Evolutionary conservation across 2,329 filamentous ascomycete genomes (phyloP), one percentile per base, ranked within the genome.

Genomic region (Shiraia sp.): DNA sequence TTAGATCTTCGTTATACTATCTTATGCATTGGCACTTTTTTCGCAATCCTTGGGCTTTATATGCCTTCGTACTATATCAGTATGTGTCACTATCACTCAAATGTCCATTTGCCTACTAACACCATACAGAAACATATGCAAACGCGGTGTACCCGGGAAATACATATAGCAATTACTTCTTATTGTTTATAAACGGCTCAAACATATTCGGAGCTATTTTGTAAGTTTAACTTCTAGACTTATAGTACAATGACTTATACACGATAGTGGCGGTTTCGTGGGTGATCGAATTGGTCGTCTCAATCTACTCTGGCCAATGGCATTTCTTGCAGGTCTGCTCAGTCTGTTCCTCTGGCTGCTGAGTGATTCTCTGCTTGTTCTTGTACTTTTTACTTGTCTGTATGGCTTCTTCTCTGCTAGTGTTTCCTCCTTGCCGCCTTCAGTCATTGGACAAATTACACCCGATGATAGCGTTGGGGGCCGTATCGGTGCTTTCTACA

Each of bases 341-440:
- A 72, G 75, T 10, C 66, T 83, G 0, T 77, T 74, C 1, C 68
- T 87, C 4, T 84, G 81, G 81, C 68, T 82, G 4, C 75, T 61
- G 2, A 52, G 56, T 5, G 32, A 44, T 3, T 72, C 72, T 26
- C 78, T 82, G 8, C 76, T 77, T 0, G 76, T 79, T 1, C 79
- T 85, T 43, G 76, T 88, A 35, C 73, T 82, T 25, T 89, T 87
- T 63, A 76, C 79, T 10, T 73, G 78, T n/a, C 66, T 88, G 6
- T 90, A 86, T 52, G 87, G 86, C 13, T 87, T 89, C 61, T 77
- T 77, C 10, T 84, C 81, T 0, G 87, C 86, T 10, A 80, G 80
- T 2, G 86, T 83, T 54, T 79, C 87, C 25, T 80, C 80, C 0
- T 70, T 89, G 13, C 74, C 75, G 0, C 83, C 86, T 0, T 78